A percentile compares a stretch with the other conserved stretches of the same genome.
Conservation (phyloP, 208 protist genomes). For the Sergeia podlipaevii region DNA sequence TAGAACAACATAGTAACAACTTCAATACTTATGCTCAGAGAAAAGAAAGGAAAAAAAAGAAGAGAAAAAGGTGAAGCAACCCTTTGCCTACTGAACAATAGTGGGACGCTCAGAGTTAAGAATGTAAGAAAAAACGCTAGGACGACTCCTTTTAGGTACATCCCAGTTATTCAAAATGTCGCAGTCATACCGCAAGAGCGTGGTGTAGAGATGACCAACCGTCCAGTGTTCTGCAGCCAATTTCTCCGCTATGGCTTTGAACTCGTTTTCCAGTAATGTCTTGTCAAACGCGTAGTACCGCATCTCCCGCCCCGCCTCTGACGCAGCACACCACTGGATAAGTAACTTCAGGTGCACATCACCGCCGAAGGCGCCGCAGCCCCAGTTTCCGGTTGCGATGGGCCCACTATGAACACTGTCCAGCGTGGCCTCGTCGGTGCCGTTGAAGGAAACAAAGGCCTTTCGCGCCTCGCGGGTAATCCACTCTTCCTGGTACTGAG, state of each 20-base stretch:
- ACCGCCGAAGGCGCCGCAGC: conserved; percentile 89
- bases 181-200: conserved; percentile 18
- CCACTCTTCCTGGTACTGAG: conserved; percentile 43
- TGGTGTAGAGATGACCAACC: conserved; percentile 29
- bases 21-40: too few species aligned
- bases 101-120: too few species aligned
- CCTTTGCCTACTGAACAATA: too few species aligned
- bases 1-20: too few species aligned
- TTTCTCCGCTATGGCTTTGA: conserved; percentile 21
- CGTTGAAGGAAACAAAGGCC: conserved; percentile 69
- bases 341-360: conserved; percentile 82
- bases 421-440: conserved; percentile 13
- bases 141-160: too few species aligned
- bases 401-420: conserved; percentile 14
- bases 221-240: conserved; percentile 28
- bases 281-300: conserved; percentile 55
- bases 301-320: conserved; percentile 32
- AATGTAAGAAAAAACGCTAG: too few species aligned
- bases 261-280: conserved; percentile 13
- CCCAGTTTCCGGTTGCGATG: conserved; percentile 88
- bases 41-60: not conserved
- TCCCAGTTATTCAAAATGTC: not conserved
- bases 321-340: conserved; percentile 82
- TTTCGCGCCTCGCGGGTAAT: conserved; percentile 84
- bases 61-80: not conserved